These are phyloP conservation scores for Penicillium canariense DNA, from an alignment of 495 filamentous ascomycete genomes.

Conservation along the genomic window DNA sequence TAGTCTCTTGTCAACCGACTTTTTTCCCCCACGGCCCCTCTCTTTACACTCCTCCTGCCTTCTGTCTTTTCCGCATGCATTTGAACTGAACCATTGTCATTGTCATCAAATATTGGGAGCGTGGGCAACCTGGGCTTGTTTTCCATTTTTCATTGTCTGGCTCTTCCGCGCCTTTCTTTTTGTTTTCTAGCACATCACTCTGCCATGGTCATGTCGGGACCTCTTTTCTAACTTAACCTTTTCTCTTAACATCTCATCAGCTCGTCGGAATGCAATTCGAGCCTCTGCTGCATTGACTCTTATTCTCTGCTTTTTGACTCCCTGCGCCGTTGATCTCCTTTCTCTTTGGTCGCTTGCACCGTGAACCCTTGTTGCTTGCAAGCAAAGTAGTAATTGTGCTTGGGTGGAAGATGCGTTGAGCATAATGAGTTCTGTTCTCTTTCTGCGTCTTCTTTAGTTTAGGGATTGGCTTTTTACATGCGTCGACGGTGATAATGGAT, in stretches of 20 bases:
- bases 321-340: not conserved
- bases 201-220: conserved; percentile 21
- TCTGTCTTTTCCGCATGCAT: conserved; percentile 31
- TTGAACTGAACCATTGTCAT: conserved; percentile 20
- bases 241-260: conserved; percentile 12
- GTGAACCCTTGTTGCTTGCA: not conserved
- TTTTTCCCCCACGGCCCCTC: conserved; percentile 5
- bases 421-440: not conserved
- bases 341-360: not conserved
- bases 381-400: not conserved
- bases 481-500: not conserved
- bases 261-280: conserved; percentile 20
- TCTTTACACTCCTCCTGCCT: not conserved
- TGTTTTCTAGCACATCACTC: conserved; percentile 30
- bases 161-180: conserved; percentile 12
- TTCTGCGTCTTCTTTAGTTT: too few species aligned
- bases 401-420: not conserved
- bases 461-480: not conserved
- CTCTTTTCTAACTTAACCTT: conserved; percentile 10
- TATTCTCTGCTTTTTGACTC: not conserved
- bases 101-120: conserved; percentile 35
- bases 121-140: conserved; percentile 28
- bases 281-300: conserved; percentile 11
- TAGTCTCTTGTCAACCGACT: conserved; percentile 20
- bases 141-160: conserved; percentile 11